Evolutionary conservation across 495 filamentous ascomycete genomes (phyloP).

Genomic region (Penicillium odoratum): DNA sequence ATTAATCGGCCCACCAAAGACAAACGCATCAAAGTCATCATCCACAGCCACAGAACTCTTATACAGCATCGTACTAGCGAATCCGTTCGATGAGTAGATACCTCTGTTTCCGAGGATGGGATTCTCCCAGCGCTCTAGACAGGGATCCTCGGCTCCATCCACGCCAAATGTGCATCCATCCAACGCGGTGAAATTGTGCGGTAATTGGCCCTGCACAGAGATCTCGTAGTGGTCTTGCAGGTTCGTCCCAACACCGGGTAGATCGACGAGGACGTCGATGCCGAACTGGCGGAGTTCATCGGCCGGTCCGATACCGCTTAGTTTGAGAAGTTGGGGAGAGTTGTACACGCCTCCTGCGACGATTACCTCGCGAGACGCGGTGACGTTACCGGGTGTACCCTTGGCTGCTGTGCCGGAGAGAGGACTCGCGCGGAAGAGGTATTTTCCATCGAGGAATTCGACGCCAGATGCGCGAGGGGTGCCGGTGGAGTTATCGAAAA

Average conservation of each 20-base stretch:
- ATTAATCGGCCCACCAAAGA: conserved; percentile 52
- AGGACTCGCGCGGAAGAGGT: conserved; percentile 61
- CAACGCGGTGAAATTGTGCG: conserved; percentile 42
- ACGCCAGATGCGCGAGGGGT: conserved; percentile 60
- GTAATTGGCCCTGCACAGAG: conserved; percentile 45
- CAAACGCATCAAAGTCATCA: conserved; percentile 49
- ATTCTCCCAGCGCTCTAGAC: conserved; percentile 47
- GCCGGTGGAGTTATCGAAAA: conserved; percentile 45
- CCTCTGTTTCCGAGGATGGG: conserved; percentile 39
- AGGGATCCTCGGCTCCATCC: conserved; percentile 39
- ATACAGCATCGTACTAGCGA: conserved; percentile 47
- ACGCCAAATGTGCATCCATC: conserved; percentile 45
- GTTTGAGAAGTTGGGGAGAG: conserved; percentile 63
- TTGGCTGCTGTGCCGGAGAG: conserved; percentile 20
- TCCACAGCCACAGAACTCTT: conserved; percentile 41
- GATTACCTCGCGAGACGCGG: conserved; percentile 58
- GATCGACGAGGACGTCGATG: conserved; percentile 55
- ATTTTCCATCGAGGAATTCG: conserved; percentile 59
- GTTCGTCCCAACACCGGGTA: conserved; percentile 65
- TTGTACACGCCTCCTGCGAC: conserved; percentile 61
- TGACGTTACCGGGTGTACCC: conserved; percentile 46
- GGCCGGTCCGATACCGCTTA: conserved; percentile 60
- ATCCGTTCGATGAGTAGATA: conserved; percentile 50
- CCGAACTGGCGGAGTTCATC: conserved; percentile 47
- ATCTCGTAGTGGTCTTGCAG: conserved; percentile 66